A percentile compares a stretch with the other conserved stretches of the same genome.
These are phyloP conservation scores for Aureobasidium mangrovei DNA, from an alignment of 2,329 filamentous ascomycete species.

Conservation along the genomic window DNA sequence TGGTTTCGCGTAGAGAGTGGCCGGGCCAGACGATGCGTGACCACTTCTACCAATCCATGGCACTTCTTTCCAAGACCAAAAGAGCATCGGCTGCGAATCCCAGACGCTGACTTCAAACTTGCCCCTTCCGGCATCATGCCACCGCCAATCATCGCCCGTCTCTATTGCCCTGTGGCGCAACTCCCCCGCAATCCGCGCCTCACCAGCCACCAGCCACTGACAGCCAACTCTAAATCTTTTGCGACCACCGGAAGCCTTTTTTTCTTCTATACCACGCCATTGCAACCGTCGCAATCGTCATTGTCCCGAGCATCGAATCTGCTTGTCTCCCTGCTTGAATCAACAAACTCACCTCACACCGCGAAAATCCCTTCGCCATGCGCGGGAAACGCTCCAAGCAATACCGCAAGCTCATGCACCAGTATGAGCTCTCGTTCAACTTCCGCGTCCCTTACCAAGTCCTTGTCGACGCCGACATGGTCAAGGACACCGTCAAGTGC, in stretches of 20 bases:
- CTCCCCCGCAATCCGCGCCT: neutral
- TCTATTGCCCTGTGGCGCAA: no score
- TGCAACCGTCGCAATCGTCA: neutral
- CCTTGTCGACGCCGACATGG: constrained; percentile 76
- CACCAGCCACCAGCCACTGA: neutral
- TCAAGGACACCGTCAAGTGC: constrained; percentile 70
- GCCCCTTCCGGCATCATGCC: neutral
- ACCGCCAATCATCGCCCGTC: neutral
- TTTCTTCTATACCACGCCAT: neutral
- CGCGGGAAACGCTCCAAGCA: constrained; percentile 62
- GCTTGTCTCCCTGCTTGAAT: neutral
- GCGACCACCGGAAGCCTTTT: neutral
- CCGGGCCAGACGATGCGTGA: neutral
- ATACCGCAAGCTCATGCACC: constrained; percentile 87
- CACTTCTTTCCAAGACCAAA: neutral
- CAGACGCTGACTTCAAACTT: neutral
- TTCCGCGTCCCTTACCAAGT: constrained; percentile 95
- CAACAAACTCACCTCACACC: neutral
- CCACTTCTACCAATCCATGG: constrained; percentile 2
- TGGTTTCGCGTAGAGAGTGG: neutral
- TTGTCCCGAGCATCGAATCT: neutral
- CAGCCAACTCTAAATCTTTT: constrained; percentile 9
- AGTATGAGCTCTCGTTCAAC: constrained; percentile 77
- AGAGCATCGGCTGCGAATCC: neutral
- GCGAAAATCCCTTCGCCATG: constrained; percentile 41